Conservation (phyloP, 352 stramenopile species). For the Phytophthora fragariae region DNA sequence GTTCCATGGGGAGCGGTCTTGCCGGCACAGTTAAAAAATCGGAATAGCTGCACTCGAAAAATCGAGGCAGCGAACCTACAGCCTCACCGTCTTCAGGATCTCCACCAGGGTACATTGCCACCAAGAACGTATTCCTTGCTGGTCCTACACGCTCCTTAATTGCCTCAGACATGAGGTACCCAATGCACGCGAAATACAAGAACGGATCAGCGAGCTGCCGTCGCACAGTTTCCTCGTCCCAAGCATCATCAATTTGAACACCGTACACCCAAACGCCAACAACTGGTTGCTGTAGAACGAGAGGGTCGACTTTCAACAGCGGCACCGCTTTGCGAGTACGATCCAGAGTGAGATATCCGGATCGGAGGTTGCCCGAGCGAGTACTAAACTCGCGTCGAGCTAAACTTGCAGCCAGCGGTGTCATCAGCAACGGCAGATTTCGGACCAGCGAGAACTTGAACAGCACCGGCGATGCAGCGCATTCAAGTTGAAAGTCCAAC, state of each 20-base stretch:
- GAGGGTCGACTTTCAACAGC: slow-evolving; percentile 73
- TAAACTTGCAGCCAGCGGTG: slow-evolving; percentile 69
- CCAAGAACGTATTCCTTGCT: slow-evolving; percentile 66
- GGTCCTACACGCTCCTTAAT: slow-evolving; percentile 72
- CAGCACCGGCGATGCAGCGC: slow-evolving; percentile 38
- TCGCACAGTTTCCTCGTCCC: slow-evolving; percentile 41
- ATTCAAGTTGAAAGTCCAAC: slow-evolving; percentile 61
- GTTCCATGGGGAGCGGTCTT: slow-evolving; percentile 43
- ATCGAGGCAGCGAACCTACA: slow-evolving; percentile 60
- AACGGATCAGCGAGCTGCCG: slow-evolving; percentile 59
- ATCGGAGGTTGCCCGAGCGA: slow-evolving; percentile 38
- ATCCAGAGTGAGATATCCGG: slow-evolving; percentile 77
- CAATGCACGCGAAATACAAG: slow-evolving; percentile 66
- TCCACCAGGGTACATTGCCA: slow-evolving; percentile 61
- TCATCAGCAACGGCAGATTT: slow-evolving; percentile 81
- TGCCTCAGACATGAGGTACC: slow-evolving; percentile 55
- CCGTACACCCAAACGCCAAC: slow-evolving; percentile 83
- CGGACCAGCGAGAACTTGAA: slow-evolving; percentile 70
- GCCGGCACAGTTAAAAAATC: slow-evolving; percentile 33
- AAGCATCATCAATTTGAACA: slow-evolving; percentile 62
- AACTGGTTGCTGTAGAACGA: slow-evolving; percentile 71
- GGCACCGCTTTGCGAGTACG: slow-evolving; percentile 79
- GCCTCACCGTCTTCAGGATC: slow-evolving; percentile 15
- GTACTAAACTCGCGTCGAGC: slow-evolving; percentile 62
- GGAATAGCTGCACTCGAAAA: slow-evolving; percentile 73